Conservation (phyloP, 1,284 basidiomycete species). For the Ganoderma resinaceum region DNA sequence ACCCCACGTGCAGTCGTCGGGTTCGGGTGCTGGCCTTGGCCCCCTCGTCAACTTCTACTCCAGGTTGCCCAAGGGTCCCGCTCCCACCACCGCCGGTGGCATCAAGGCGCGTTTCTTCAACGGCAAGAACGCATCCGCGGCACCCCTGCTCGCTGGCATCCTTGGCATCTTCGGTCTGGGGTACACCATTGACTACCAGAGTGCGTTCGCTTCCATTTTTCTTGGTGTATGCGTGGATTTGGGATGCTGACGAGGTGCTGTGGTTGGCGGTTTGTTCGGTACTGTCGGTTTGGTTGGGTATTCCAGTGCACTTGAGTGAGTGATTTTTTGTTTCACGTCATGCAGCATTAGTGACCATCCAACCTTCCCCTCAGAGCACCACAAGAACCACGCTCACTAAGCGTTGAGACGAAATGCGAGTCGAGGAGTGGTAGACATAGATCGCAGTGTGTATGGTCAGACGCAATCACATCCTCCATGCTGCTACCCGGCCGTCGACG, state of each 20-base stretch:
- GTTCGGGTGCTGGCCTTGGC: slow-evolving; percentile 80
- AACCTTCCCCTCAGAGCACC: slow-evolving; percentile 65
- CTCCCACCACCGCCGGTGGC: slow-evolving; percentile 69
- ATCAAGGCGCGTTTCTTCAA: slow-evolving; percentile 84
- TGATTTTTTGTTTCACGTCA: slow-evolving; percentile 5
- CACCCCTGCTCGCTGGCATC: slow-evolving; percentile 78
- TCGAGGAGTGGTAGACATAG: slow-evolving; percentile 24
- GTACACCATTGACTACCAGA: slow-evolving; percentile 92
- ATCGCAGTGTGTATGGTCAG: slow-evolving; percentile 22
- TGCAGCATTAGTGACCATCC: slow-evolving; percentile 34
- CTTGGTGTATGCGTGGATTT: not conserved
- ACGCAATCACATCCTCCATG: slow-evolving; percentile 15
- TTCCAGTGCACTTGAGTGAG: slow-evolving; percentile 80
- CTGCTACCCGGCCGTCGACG: not conserved
- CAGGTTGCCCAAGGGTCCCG: slow-evolving; percentile 84
- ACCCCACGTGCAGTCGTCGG: slow-evolving; percentile 42
- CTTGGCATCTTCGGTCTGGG: slow-evolving; percentile 82
- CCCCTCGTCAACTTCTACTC: slow-evolving; percentile 95
- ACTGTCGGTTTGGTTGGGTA: not conserved
- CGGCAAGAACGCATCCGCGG: slow-evolving; percentile 85
- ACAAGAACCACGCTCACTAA: slow-evolving; percentile 87
- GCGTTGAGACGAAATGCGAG: slow-evolving; percentile 8
- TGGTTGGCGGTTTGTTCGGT: not conserved
- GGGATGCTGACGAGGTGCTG: not conserved
- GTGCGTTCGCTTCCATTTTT: slow-evolving; percentile 58